These are phyloP conservation scores for Suaeda aralocaspica DNA, from an alignment of 148 eudicot genomes.

Conservation along the genomic window DNA sequence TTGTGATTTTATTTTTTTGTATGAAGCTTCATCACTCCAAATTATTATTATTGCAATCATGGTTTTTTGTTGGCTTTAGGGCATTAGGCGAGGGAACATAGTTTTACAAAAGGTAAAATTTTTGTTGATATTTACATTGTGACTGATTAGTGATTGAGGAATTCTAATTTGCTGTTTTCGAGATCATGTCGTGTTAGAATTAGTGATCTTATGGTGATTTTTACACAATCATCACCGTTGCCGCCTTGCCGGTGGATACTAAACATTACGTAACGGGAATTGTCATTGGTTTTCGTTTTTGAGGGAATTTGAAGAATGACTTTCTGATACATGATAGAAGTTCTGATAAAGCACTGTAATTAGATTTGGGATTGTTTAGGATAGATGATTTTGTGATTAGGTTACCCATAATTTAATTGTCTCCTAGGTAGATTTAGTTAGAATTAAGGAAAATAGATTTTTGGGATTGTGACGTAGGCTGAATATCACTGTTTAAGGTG, in stretches of 20 bases:
- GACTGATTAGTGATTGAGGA: neutral
- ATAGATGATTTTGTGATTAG: neutral
- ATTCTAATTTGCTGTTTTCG: neutral
- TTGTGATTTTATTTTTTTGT: neutral
- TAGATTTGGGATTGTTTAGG: neutral
- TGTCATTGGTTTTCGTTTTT: neutral
- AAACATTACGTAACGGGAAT: neutral
- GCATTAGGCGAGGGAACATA: neutral
- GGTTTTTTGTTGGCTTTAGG: neutral
- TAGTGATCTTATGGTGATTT: neutral
- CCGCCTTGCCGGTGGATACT: neutral
- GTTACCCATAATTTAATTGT: neutral
- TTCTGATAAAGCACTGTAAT: neutral
- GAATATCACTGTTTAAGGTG: no score
- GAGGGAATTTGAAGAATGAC: neutral
- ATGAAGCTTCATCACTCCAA: neutral
- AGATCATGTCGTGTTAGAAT: neutral
- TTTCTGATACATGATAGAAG: neutral
- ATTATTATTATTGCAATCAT: neutral
- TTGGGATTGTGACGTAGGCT: no score
- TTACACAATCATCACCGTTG: neutral
- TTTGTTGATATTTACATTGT: neutral
- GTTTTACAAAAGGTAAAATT: neutral
- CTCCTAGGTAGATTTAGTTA: no score
- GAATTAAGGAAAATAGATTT: no score